Evolutionary conservation across 2,329 filamentous ascomycete genomes (phyloP), one percentile per base, ranked within the genome.

Genomic region (Akanthomyces muscarius): DNA sequence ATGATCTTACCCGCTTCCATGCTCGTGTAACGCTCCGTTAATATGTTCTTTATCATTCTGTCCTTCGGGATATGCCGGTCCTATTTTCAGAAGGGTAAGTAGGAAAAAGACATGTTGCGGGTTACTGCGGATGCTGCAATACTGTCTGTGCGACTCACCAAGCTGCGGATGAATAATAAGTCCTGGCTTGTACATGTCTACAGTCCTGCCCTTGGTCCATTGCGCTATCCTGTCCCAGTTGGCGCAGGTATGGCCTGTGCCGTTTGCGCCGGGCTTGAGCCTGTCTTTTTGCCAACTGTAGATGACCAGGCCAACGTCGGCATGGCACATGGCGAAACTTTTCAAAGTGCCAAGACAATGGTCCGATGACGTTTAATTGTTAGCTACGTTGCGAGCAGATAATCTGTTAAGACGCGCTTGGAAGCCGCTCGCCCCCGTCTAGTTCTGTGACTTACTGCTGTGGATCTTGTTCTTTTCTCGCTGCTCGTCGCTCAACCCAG

Each of bases 281-380:
- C 2, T 4, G 50, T 60, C 56, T n/a, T 54, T 41, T 23, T 54
- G 59, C 56, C 61, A 63, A 28, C 62, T 64, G 56, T 61, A 64
- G 11, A 61, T 60, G 48, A 61, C 62, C 11, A 64, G 18, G n/a
- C 56, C 62, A 41, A 52, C 54, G 30, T 63, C 61, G 11, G 45
- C 54, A 23, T 63, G 54, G 38, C 61, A 63, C 44, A 51, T 57
- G 30, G 61, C 61, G 18, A 63, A 63, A 18, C 47, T 50, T 18
- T 58, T 57, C 2, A 63, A 25, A 6, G 61, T 58, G 13, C 36
- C 16, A 2, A 63, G 61, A 21, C 61, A 63, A n/a, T 63, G 61
- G 21, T 63, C 61, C 60, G 10, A 2, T 4, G 23, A 3, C 4
- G 7, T 25, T 47, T n/a, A 6, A 23, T 38, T 25, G 5, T 28